Conservation (phyloP, 148 eudicot genomes). For the Heliosperma pusillum region DNA sequence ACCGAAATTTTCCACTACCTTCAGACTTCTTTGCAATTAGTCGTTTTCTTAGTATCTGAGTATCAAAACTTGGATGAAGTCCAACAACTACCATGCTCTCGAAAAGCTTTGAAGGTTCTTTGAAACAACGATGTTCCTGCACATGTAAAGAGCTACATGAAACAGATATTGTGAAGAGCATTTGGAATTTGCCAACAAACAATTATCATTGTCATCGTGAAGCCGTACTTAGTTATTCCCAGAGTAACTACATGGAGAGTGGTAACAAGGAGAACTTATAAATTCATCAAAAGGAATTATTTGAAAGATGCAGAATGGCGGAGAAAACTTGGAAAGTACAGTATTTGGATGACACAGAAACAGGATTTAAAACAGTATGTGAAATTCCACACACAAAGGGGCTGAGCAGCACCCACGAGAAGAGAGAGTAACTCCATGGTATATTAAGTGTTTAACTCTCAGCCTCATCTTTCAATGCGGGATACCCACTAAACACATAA, state of each 20-base stretch:
- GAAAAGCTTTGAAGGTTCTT: conserved; percentile 78
- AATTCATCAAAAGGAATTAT: neutral
- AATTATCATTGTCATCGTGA: neutral
- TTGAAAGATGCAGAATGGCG: neutral
- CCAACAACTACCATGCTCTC: conserved; percentile 98
- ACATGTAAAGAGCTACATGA: neutral
- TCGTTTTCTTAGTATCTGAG: conserved; percentile 61
- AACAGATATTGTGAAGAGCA: neutral
- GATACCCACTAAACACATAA: too few relatives aligned
- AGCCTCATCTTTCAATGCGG: too few relatives aligned
- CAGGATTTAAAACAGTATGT: too few relatives aligned
- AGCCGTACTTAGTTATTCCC: neutral
- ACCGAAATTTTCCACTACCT: conserved; percentile 73
- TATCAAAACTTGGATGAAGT: conserved; percentile 83
- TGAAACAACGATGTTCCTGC: conserved; percentile 77
- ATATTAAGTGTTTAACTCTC: too few relatives aligned
- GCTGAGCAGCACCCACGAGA: too few relatives aligned
- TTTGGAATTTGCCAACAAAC: neutral
- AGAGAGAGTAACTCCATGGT: too few relatives aligned
- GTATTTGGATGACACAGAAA: too few relatives aligned
- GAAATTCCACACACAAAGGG: too few relatives aligned
- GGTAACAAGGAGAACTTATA: neutral
- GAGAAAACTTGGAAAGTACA: neutral
- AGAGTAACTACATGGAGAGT: neutral
- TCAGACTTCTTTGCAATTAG: conserved; percentile 64